A percentile compares a stretch with the other conserved stretches of the same genome.
Evolutionary conservation across 1,284 basidiomycete genomes (phyloP).

Genomic region (Trichosporon asahii): DNA sequence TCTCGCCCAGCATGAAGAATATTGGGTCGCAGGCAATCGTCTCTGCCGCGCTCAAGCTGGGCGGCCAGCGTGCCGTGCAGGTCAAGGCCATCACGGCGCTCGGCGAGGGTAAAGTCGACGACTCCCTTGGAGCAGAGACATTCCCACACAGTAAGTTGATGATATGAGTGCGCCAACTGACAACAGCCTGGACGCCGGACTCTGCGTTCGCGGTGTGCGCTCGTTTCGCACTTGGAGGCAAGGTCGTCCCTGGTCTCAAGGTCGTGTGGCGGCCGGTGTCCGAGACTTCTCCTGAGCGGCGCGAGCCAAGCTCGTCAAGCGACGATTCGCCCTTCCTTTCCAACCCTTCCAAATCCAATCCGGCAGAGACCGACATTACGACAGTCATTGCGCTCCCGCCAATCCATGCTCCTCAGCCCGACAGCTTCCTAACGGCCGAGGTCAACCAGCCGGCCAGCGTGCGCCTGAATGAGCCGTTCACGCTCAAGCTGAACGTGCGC

Average conservation of each 20-base stretch:
- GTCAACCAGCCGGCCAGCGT: conserved; percentile 25
- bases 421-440: conserved; percentile 36
- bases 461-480: conserved; percentile 34
- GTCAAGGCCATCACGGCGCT: background rate
- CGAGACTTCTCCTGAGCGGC: background rate
- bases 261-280: conserved; percentile 21
- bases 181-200: background rate
- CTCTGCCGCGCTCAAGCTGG: background rate
- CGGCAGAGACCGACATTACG: conserved; percentile 5
- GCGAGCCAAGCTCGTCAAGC: background rate
- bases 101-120: conserved; percentile 1
- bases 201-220: conserved; percentile 28
- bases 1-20: background rate
- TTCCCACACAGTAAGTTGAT: background rate
- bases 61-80: background rate
- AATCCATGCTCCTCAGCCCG: conserved; percentile 29
- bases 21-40: background rate
- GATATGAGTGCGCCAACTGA: background rate
- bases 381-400: conserved; percentile 31
- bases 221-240: conserved; percentile 19
- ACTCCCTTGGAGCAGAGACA: background rate
- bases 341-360: background rate
- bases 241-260: conserved; percentile 9
- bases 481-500: conserved; percentile 32
- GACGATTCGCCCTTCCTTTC: conserved; percentile 1